A percentile compares a stretch with the other conserved stretches of the same genome.
Evolutionary conservation across 805 yeast genomes (phyloP).

Genomic region (Clavispora fructus): DNA sequence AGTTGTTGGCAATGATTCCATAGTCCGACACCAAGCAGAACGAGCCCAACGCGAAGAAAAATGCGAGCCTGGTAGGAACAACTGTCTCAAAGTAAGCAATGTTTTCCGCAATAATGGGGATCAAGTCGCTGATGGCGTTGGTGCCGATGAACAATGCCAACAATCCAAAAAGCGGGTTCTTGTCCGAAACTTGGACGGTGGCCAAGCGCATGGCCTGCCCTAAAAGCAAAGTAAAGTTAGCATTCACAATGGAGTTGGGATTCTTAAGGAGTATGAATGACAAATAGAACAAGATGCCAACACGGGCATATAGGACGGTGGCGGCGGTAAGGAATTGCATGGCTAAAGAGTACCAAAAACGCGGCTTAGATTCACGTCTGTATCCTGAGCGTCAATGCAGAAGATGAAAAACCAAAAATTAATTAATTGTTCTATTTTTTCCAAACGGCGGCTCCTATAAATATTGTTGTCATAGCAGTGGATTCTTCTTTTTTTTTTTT

Average conservation of each 20-base stretch:
- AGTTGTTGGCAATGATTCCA: slow-evolving; percentile 52
- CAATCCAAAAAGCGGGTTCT: slow-evolving; percentile 46
- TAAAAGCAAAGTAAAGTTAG: slow-evolving; percentile 46
- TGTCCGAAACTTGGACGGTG: slow-evolving; percentile 21
- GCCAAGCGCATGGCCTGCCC: slow-evolving; percentile 57
- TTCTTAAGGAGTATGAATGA: slow-evolving; percentile 45
- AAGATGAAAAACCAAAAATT: too few species aligned
- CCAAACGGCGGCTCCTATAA: too few species aligned
- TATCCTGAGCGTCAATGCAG: not conserved
- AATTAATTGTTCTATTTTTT: too few species aligned
- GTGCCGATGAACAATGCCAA: slow-evolving; percentile 42
- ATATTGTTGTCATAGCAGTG: too few species aligned
- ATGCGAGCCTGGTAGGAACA: slow-evolving; percentile 51
- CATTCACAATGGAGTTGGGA: slow-evolving; percentile 38
- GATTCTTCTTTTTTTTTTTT: too few species aligned
- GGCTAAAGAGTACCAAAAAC: not conserved
- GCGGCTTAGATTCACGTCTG: not conserved
- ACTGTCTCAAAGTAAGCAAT: slow-evolving; percentile 51
- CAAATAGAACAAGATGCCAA: slow-evolving; percentile 38
- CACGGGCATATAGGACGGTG: slow-evolving; percentile 43
- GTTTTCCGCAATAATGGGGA: slow-evolving; percentile 43
- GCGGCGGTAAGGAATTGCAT: slow-evolving; percentile 53
- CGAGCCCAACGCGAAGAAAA: slow-evolving; percentile 46
- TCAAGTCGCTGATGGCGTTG: slow-evolving; percentile 47
- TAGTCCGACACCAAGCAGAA: slow-evolving; percentile 44